These are phyloP conservation scores for Coemansia sp. DNA, from an alignment of 192 early-diverging fungal genomes.

Conservation along the genomic window DNA sequence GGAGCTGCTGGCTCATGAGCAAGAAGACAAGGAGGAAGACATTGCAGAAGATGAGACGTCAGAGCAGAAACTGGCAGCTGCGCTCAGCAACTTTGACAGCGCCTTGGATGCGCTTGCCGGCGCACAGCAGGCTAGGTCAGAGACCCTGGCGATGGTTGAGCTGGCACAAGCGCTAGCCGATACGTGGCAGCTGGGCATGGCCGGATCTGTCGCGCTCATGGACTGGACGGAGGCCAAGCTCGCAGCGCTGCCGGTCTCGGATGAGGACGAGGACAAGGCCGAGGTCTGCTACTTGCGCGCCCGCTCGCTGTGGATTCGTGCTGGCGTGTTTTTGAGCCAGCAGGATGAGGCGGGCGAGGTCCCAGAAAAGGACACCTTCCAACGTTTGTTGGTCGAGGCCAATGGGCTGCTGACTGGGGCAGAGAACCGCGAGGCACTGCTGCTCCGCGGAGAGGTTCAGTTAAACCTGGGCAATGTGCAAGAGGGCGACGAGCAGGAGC, in stretches of 20 bases:
- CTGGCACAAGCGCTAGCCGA: constrained; percentile 45
- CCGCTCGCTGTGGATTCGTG: constrained; percentile 30
- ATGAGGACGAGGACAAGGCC: not conserved
- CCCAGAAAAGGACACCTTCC: constrained; percentile 1
- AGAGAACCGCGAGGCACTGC: constrained; percentile 19
- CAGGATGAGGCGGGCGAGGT: constrained; percentile 12
- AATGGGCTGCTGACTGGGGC: constrained; percentile 9
- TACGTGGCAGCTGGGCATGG: constrained; percentile 21
- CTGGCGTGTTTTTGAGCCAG: constrained; percentile 26
- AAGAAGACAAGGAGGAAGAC: constrained; percentile 1
- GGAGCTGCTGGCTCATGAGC: constrained; percentile 18
- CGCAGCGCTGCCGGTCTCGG: not conserved
- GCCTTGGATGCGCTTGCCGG: not conserved
- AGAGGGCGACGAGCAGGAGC: constrained; percentile 29
- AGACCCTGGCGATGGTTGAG: constrained; percentile 11
- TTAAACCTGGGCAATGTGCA: constrained; percentile 52
- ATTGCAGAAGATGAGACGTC: not conserved
- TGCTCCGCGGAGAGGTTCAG: constrained; percentile 42
- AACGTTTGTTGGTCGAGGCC: constrained; percentile 23
- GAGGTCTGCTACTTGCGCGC: constrained; percentile 14
- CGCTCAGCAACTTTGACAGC: not conserved
- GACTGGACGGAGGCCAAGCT: constrained; percentile 27
- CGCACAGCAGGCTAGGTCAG: constrained; percentile 8
- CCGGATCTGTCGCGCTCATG: constrained; percentile 8
- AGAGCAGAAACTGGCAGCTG: not conserved